phyloP scores from a whole-genome alignment of 768 basidiomycete genomes.

The Termitomyces sp. region DNA sequence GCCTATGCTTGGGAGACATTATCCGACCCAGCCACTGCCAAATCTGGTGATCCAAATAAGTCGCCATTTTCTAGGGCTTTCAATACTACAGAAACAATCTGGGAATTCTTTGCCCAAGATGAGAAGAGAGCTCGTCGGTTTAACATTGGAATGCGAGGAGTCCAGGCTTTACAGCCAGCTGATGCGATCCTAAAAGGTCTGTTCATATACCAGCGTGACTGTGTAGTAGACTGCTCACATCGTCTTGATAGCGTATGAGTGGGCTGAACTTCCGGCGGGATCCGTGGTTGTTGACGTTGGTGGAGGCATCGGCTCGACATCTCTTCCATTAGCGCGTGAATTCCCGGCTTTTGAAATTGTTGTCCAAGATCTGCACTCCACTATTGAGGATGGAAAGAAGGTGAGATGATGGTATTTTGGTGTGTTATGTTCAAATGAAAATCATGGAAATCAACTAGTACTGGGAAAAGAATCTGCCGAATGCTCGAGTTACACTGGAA shows the following conservation, averaged over 20 bases:
- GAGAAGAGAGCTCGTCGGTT: conserved; percentile 20
- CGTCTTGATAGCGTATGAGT: conserved; percentile 5
- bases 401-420: not conserved
- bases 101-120: conserved; percentile 20
- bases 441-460: not conserved
- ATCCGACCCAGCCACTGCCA: conserved; percentile 19
- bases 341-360: conserved; percentile 26
- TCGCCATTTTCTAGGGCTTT: conserved; percentile 22
- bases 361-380: conserved; percentile 22
- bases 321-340: conserved; percentile 21
- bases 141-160: conserved; percentile 25
- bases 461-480: conserved; percentile 1
- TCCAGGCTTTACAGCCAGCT: conserved; percentile 18
- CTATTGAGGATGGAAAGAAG: conserved; percentile 19
- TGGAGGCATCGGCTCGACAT: conserved; percentile 26
- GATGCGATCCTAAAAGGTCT: conserved; percentile 16
- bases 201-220: not conserved
- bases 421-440: not conserved
- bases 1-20: conserved; percentile 27
- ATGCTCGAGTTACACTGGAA: conserved; percentile 5
- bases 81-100: conserved; percentile 17
- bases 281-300: conserved; percentile 29
- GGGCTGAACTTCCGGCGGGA: conserved; percentile 1
- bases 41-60: conserved; percentile 19
- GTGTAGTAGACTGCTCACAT: not conserved